Evolutionary conservation across 345 rosid species (phyloP).

Genomic region (Eucalyptus shirleyi): DNA sequence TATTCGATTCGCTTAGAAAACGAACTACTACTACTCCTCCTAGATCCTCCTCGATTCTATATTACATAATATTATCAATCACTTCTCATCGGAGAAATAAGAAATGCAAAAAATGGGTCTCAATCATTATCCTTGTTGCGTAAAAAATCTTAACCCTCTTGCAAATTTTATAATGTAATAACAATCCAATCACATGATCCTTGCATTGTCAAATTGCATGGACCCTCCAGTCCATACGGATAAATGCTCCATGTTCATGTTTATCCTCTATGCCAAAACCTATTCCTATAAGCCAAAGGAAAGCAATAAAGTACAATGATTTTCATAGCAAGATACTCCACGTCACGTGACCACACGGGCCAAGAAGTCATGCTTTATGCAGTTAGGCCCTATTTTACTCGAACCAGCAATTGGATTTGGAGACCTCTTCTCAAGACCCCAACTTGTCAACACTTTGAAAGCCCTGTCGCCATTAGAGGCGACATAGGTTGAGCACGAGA

Average conservation of each 20-base stretch:
- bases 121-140: neutral
- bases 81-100: neutral
- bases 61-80: neutral
- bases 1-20: neutral
- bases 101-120: neutral
- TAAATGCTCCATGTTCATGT: neutral
- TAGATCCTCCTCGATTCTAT: neutral
- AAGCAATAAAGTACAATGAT: neutral
- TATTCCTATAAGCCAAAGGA: neutral
- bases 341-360: neutral
- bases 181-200: neutral
- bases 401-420: neutral
- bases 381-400: neutral
- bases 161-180: neutral
- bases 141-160: neutral
- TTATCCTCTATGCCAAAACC: neutral
- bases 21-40: neutral
- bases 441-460: neutral
- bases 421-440: neutral
- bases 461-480: neutral
- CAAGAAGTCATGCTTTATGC: neutral
- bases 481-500: neutral
- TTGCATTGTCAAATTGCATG: neutral
- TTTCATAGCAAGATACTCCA: neutral
- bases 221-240: neutral